These are phyloP conservation scores for Xylaria acuta DNA, from an alignment of 495 filamentous ascomycete genomes.

Conservation along the genomic window DNA sequence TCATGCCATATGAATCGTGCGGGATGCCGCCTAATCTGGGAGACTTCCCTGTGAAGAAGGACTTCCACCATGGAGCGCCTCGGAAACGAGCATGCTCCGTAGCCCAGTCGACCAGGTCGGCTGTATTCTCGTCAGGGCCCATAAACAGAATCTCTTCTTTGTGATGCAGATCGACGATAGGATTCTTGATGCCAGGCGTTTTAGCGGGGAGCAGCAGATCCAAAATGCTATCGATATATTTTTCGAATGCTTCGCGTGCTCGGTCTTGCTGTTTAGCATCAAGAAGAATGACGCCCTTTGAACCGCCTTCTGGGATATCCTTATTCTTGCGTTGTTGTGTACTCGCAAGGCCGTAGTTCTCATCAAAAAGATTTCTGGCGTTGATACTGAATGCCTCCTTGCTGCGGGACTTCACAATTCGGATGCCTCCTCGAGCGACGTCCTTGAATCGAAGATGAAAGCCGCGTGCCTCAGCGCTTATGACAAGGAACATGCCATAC, in stretches of 20 bases:
- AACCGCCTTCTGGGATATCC: constrained; percentile 98
- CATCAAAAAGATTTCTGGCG: constrained; percentile 92
- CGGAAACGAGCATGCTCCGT: constrained; percentile 89
- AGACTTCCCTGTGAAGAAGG: constrained; percentile 98
- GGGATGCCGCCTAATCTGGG: constrained; percentile 95
- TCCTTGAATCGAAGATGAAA: constrained; percentile 98
- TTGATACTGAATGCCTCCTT: constrained; percentile 96
- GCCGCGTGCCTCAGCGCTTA: constrained; percentile 93
- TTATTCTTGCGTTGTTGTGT: constrained; percentile 99
- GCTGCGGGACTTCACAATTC: constrained; percentile 96
- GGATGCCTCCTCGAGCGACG: constrained; percentile 95
- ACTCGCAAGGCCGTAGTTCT: constrained; percentile 98
- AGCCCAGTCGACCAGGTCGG: constrained; percentile 96
- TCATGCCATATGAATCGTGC: constrained; percentile 97
- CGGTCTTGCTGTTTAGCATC: constrained; percentile 95
- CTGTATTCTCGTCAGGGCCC: constrained; percentile 99
- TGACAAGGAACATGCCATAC: constrained; percentile 98
- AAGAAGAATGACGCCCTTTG: constrained; percentile 95
- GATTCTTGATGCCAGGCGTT: constrained; percentile 97
- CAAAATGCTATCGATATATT: constrained; percentile 98
- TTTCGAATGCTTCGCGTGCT: constrained; percentile 89
- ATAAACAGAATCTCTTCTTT: constrained; percentile 97
- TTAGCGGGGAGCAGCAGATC: constrained; percentile 88
- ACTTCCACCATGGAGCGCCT: constrained; percentile 99
- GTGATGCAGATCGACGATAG: constrained; percentile 92